Conservation (phyloP, 768 basidiomycete species). For the Aureoboletus auriporus region DNA sequence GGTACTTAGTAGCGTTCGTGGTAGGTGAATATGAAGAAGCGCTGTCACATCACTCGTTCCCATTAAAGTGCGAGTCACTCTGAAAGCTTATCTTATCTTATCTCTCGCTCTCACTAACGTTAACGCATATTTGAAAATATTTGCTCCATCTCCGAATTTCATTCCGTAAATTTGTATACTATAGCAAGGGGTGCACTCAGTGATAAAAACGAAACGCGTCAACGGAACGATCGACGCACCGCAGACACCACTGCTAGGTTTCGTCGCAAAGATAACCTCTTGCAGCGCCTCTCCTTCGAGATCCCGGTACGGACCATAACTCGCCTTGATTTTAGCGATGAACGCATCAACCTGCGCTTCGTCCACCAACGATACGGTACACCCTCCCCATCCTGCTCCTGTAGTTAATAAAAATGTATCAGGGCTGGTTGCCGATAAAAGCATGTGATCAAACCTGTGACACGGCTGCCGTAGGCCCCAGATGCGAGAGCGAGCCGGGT, state of each 20-base stretch:
- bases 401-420: not conserved
- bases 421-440: not conserved
- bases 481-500: constrained; percentile 58
- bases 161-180: constrained; percentile 30
- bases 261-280: constrained; percentile 78
- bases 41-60: no score
- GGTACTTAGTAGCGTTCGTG: not conserved
- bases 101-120: no score
- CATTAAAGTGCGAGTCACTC: no score
- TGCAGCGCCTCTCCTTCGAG: constrained; percentile 55
- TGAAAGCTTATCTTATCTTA: constrained; percentile 10
- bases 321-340: constrained; percentile 53
- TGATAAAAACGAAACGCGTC: not conserved
- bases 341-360: constrained; percentile 60
- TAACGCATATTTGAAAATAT: no score
- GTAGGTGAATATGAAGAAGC: not conserved
- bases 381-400: constrained; percentile 93
- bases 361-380: constrained; percentile 77
- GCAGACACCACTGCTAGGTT: constrained; percentile 78
- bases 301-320: constrained; percentile 60
- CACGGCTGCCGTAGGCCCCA: constrained; percentile 76
- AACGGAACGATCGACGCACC: constrained; percentile 43
- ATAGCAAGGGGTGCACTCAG: not conserved
- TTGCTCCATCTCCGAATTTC: not conserved
- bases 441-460: constrained; percentile 57